Base-by-base conservation (phyloP, 441 rosid species). In the Biscutella laevigata region DNA sequence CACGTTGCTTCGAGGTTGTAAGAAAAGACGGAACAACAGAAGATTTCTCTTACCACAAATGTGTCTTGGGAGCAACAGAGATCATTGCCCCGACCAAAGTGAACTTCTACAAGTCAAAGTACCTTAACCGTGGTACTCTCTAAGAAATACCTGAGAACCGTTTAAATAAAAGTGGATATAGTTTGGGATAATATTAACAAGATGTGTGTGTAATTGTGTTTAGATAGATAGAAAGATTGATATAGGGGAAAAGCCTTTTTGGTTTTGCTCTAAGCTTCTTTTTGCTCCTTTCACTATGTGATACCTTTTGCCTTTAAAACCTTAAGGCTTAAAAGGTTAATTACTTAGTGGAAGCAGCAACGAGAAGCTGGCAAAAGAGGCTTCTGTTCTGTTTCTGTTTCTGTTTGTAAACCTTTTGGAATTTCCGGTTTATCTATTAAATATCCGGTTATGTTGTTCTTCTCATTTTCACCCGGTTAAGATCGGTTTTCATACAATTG, bases 291-390 rank as follows among this genome's bases (percentile, higher is more conserved):
- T 65, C 66, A 90, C 95, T 86, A 60, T 70, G 62, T 70, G 50
- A 74, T 74, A 49, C 66, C 68, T 78, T 78, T 62, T n/a, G 77
- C 83, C 75, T 71, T 47, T n/a, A n/a, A 5, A 35, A 8, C 2
- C 1, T 5, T 2, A 35, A 28, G 32, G 66, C 56, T 41, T 37
- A 70, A 81, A 82, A 75, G 69, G 74, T 57, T 74, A 67, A 78
- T 66, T 53, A 68, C 74, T 40, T 77, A 89, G 95, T 83, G 83
- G 88, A 89, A 86, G 94, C 82, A 86, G 95, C 97, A 89, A 84
- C 74, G 95, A 80, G 69, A 83, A 78, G 97, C 88, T 86, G 71
- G 83, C 57, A 72, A 61, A 77, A 81, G 4, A 74, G 71, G 68
- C 50, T 58, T 66, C 49, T 66, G 53, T 65, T 65, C 64, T 57